phyloP scores from a whole-genome alignment of 2,329 filamentous ascomycete species.

The Phoma herbarum region DNA sequence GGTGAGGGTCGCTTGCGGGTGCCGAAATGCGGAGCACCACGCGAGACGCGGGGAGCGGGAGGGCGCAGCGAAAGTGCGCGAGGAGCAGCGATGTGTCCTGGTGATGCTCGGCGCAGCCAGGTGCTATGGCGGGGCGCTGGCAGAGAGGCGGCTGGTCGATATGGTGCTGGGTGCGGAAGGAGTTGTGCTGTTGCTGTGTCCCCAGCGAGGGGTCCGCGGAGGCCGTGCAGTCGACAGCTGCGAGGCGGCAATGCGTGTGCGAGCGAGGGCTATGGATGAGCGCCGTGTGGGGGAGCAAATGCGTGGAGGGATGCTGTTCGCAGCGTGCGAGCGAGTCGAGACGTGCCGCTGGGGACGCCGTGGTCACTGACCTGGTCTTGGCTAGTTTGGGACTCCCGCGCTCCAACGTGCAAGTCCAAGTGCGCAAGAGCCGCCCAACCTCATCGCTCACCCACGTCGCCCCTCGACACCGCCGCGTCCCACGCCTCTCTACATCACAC shows the following conservation, averaged over 20 bases:
- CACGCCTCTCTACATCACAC: slow-evolving; percentile 1
- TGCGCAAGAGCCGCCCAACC: slow-evolving; percentile 6
- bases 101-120: background rate
- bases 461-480: slow-evolving; percentile 1
- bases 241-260: slow-evolving; percentile 8
- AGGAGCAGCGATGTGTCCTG: background rate
- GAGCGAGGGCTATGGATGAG: slow-evolving; percentile 1
- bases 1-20: slow-evolving; percentile 19
- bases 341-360: slow-evolving; percentile 5
- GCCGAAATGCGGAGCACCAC: slow-evolving; percentile 18
- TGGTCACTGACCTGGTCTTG: background rate
- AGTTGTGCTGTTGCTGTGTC: slow-evolving; percentile 22
- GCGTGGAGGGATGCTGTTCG: slow-evolving; percentile 7
- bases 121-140: background rate
- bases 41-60: background rate
- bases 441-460: slow-evolving; percentile 6
- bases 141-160: slow-evolving; percentile 17
- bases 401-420: background rate
- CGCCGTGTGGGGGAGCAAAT: background rate
- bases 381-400: background rate
- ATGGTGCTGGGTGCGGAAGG: slow-evolving; percentile 21
- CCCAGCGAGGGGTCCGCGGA: slow-evolving; percentile 20
- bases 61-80: background rate
- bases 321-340: slow-evolving; percentile 9
- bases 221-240: slow-evolving; percentile 2